Conservation (phyloP, 2,329 filamentous ascomycete genomes). For the Fusarium abutilonis region DNA sequence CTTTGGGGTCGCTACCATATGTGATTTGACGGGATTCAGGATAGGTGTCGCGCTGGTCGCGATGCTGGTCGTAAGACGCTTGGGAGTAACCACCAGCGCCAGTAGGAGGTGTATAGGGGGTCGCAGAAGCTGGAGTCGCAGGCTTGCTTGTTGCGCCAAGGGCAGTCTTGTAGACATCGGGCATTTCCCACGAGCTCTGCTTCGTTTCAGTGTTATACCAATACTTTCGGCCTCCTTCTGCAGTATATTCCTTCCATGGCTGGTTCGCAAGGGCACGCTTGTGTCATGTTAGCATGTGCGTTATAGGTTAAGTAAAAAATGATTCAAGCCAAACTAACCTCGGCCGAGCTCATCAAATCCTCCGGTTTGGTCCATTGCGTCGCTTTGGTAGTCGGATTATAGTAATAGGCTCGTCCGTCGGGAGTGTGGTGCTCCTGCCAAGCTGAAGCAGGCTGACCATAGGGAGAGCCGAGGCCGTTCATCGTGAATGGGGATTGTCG, state of each 20-base stretch:
- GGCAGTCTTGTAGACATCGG: constrained; percentile 80
- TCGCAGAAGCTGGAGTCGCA: constrained; percentile 53
- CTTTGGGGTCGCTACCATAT: constrained; percentile 64
- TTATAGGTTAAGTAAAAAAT: background rate
- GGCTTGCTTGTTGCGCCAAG: constrained; percentile 67
- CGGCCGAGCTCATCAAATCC: constrained; percentile 83
- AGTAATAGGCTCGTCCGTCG: constrained; percentile 90
- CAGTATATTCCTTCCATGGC: constrained; percentile 92
- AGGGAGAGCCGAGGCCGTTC: constrained; percentile 65
- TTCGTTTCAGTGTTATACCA: constrained; percentile 95
- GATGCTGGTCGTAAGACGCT: constrained; percentile 52
- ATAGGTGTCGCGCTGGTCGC: constrained; percentile 52
- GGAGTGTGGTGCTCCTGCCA: constrained; percentile 86
- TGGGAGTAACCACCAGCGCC: constrained; percentile 45
- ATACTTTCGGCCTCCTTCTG: constrained; percentile 88
- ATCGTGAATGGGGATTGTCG: constrained; percentile 53
- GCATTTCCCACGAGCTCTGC: constrained; percentile 95
- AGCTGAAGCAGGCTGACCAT: constrained; percentile 61
- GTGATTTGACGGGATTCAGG: constrained; percentile 68
- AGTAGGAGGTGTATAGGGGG: constrained; percentile 55
- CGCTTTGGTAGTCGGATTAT: constrained; percentile 83
- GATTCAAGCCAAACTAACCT: constrained; percentile 63
- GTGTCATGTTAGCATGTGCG: constrained; percentile 26
- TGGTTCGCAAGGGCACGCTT: constrained; percentile 83
- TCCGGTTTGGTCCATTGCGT: constrained; percentile 96